Evolutionary conservation across 1,139 yeast genomes (phyloP).

Genomic region (Candida sp.): DNA sequence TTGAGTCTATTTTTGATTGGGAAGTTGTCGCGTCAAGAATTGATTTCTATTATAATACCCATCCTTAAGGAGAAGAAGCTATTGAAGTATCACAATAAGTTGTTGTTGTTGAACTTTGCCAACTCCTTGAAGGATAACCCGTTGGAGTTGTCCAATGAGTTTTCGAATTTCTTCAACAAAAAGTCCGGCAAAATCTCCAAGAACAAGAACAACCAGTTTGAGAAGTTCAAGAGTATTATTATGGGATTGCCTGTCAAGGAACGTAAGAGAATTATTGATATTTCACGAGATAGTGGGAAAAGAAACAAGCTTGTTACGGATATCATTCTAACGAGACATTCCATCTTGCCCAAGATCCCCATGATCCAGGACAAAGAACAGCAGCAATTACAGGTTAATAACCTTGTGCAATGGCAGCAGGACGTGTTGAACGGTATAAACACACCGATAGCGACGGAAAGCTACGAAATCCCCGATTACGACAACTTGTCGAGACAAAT

Average conservation of each 20-base stretch:
- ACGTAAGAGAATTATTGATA: slow-evolving; percentile 81
- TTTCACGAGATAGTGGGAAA: slow-evolving; percentile 83
- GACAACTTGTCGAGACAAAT: slow-evolving; percentile 72
- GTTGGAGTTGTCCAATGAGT: slow-evolving; percentile 48
- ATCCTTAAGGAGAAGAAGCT: slow-evolving; percentile 56
- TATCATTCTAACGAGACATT: slow-evolving; percentile 81
- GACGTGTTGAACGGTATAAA: slow-evolving; percentile 92
- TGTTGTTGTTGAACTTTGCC: slow-evolving; percentile 80
- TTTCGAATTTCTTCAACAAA: slow-evolving; percentile 63
- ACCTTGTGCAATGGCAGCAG: slow-evolving; percentile 87
- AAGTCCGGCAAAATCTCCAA: slow-evolving; percentile 47
- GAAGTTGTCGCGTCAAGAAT: slow-evolving; percentile 75
- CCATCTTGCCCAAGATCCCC: slow-evolving; percentile 89
- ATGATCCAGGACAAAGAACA: slow-evolving; percentile 64
- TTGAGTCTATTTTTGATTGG: slow-evolving; percentile 81
- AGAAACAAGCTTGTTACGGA: slow-evolving; percentile 77
- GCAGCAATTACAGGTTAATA: slow-evolving; percentile 53
- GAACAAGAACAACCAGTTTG: slow-evolving; percentile 68
- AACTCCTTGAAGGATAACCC: slow-evolving; percentile 78
- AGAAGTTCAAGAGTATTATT: slow-evolving; percentile 81
- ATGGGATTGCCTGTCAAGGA: slow-evolving; percentile 88
- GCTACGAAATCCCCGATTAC: slow-evolving; percentile 82
- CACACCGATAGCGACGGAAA: slow-evolving; percentile 80
- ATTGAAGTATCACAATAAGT: slow-evolving; percentile 73
- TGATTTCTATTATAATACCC: slow-evolving; percentile 58